Conservation (phyloP, 108 stramenopile genomes). For the Nitzschia sp. region DNA sequence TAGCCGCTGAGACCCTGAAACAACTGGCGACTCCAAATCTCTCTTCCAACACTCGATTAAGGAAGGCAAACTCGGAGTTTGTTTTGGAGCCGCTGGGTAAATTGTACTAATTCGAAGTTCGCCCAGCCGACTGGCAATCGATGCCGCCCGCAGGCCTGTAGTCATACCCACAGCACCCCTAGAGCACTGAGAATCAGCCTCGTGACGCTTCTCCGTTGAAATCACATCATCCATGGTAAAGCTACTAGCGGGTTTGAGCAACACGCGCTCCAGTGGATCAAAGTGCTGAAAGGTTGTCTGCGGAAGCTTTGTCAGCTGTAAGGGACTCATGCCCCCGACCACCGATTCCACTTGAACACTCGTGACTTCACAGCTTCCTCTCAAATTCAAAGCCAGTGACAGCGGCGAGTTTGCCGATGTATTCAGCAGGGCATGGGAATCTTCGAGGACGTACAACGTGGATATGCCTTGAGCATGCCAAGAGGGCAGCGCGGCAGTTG, state of each 20-base stretch:
- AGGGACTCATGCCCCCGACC: background rate
- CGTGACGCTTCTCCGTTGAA: conserved; percentile 37
- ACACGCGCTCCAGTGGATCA: conserved; percentile 54
- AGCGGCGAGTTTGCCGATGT: background rate
- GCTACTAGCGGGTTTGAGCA: conserved; percentile 45
- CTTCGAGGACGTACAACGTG: conserved; percentile 34
- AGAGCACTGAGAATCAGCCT: conserved; percentile 78
- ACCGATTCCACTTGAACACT: conserved; percentile 36
- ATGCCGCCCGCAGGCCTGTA: conserved; percentile 68
- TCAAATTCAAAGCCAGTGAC: conserved; percentile 49
- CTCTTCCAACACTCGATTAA: conserved; percentile 55
- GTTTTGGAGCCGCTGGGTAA: background rate
- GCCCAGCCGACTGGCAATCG: conserved; percentile 73
- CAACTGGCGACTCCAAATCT: conserved; percentile 33
- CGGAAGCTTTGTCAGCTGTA: background rate
- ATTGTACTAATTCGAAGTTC: conserved; percentile 58
- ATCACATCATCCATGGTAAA: conserved; percentile 47
- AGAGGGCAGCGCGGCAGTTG: background rate
- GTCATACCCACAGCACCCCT: conserved; percentile 79
- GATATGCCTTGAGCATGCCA: conserved; percentile 45
- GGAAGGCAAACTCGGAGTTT: background rate
- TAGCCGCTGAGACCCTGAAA: conserved; percentile 11
- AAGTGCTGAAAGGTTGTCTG: conserved; percentile 32
- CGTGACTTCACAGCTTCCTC: conserved; percentile 45
- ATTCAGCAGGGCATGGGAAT: background rate